These are phyloP conservation scores for Lodderomyces parapsilosis DNA, from an alignment of 1,139 yeast species.

Conservation along the genomic window DNA sequence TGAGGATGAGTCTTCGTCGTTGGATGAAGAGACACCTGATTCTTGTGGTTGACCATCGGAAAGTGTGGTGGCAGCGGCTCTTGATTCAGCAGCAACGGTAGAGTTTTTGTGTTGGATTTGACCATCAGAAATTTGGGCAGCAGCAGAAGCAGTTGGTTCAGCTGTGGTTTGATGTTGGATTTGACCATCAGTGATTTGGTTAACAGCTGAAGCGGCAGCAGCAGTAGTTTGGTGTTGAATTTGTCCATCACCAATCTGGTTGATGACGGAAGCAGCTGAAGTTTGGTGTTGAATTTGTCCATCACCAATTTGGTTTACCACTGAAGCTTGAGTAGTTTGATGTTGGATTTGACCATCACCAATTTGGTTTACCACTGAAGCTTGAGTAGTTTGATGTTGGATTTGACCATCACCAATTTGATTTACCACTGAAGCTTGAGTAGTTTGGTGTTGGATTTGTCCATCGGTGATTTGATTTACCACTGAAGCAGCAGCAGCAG, in stretches of 20 bases:
- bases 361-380: slow-evolving; percentile 50
- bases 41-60: slow-evolving; percentile 3
- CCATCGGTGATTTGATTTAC: slow-evolving; percentile 40
- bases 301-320: slow-evolving; percentile 37
- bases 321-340: slow-evolving; percentile 32
- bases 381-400: slow-evolving; percentile 31
- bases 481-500: slow-evolving; percentile 20
- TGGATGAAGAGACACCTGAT: background rate
- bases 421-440: slow-evolving; percentile 25
- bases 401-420: slow-evolving; percentile 38
- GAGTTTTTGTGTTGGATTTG: slow-evolving; percentile 12
- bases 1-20: background rate
- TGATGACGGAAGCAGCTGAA: slow-evolving; percentile 27
- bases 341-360: slow-evolving; percentile 66
- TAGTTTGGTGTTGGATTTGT: slow-evolving; percentile 39
- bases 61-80: slow-evolving; percentile 4
- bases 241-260: slow-evolving; percentile 50
- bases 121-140: slow-evolving; percentile 18
- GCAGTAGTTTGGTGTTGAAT: slow-evolving; percentile 34
- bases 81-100: slow-evolving; percentile 14
- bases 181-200: slow-evolving; percentile 38
- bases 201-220: slow-evolving; percentile 22
- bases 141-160: slow-evolving; percentile 23
- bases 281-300: slow-evolving; percentile 43
- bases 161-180: slow-evolving; percentile 29